phyloP scores from a whole-genome alignment of 805 yeast species.

The Wickerhamomyces sydowiorum region DNA sequence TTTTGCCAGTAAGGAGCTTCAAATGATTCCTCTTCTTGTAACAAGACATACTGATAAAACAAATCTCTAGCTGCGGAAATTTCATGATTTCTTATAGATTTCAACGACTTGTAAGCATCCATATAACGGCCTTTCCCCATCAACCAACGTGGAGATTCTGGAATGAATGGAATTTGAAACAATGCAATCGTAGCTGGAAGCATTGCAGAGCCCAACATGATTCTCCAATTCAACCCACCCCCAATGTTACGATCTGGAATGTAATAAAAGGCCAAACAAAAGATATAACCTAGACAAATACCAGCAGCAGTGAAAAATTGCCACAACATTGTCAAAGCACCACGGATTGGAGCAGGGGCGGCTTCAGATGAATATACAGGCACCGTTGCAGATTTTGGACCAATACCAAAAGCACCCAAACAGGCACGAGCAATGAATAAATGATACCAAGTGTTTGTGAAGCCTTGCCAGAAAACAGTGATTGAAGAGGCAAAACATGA shows the following conservation, averaged over 20 bases:
- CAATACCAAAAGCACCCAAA: constrained; percentile 59
- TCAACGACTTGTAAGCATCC: constrained; percentile 51
- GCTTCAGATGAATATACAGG: constrained; percentile 69
- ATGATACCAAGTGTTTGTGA: constrained; percentile 56
- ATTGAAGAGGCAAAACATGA: constrained; percentile 56
- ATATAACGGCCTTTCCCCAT: constrained; percentile 62
- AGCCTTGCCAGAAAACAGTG: constrained; percentile 67
- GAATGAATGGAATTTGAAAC: constrained; percentile 58
- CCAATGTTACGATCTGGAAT: constrained; percentile 33
- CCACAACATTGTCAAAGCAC: constrained; percentile 70
- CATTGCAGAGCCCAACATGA: constrained; percentile 64
- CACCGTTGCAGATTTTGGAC: constrained; percentile 72
- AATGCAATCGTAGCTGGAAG: constrained; percentile 59
- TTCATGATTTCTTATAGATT: constrained; percentile 40
- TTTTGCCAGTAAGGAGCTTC: constrained; percentile 41
- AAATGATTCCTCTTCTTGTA: constrained; percentile 54
- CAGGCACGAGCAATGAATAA: constrained; percentile 60
- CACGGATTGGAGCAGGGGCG: constrained; percentile 56
- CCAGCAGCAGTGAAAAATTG: constrained; percentile 73
- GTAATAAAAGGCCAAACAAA: constrained; percentile 55
- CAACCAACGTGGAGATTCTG: constrained; percentile 75
- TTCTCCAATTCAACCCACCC: constrained; percentile 56
- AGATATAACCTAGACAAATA: constrained; percentile 65
- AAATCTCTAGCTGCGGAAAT: constrained; percentile 67
- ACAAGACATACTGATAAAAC: constrained; percentile 60